Conservation (phyloP, 345 rosid genomes). For the Crucihimalaya himalaica region DNA sequence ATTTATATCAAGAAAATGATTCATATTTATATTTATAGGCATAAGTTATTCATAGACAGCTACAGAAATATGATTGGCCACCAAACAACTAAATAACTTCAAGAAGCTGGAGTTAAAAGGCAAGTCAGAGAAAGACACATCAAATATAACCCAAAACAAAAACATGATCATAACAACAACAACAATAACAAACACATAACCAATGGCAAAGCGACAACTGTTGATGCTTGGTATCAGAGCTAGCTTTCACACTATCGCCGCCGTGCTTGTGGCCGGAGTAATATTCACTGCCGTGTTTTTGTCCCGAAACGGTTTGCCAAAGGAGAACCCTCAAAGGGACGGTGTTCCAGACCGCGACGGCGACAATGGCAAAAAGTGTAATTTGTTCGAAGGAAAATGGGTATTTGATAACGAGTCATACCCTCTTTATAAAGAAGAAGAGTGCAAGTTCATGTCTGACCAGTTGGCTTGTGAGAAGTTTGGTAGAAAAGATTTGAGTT, state of each 20-base stretch:
- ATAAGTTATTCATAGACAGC: conserved; percentile 30
- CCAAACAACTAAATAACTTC: conserved; percentile 34
- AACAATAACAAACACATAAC: conserved; percentile 13
- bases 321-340: conserved; percentile 9
- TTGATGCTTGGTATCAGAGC: conserved; percentile 51
- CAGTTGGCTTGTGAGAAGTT: conserved; percentile 79
- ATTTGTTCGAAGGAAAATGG: conserved; percentile 81
- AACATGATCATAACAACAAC: conserved; percentile 29
- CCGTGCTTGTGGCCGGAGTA: conserved; percentile 55
- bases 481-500: conserved; percentile 72
- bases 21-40: conserved; percentile 15
- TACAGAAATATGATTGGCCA: conserved; percentile 33
- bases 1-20: conserved; percentile 15
- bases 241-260: conserved; percentile 64
- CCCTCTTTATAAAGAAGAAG: conserved; percentile 76
- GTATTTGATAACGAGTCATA: conserved; percentile 63
- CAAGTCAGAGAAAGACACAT: conserved; percentile 37
- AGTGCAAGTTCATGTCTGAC: conserved; percentile 74
- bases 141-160: conserved; percentile 35
- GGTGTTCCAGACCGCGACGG: background rate
- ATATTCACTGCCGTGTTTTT: conserved; percentile 55
- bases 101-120: conserved; percentile 38
- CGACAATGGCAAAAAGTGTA: conserved; percentile 42
- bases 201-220: conserved; percentile 55
- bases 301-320: conserved; percentile 38